These are phyloP conservation scores for Mycena maculata DNA, from an alignment of 768 basidiomycete species.

Conservation along the genomic window DNA sequence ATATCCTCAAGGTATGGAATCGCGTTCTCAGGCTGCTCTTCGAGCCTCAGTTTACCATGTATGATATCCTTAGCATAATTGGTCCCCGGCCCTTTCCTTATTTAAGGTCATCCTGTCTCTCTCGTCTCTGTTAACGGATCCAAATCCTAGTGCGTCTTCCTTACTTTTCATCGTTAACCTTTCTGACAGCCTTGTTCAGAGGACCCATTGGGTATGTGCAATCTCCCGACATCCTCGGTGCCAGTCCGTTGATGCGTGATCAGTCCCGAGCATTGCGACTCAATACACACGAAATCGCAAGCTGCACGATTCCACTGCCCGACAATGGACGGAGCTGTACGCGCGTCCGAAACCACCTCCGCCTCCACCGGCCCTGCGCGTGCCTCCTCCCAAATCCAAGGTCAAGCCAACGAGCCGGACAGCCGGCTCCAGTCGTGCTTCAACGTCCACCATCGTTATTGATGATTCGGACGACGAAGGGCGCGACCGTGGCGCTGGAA, in stretches of 20 bases:
- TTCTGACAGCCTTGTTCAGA: constrained; percentile 51
- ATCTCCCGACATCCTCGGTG: constrained; percentile 2
- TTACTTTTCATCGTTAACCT: neutral
- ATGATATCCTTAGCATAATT: constrained; percentile 65
- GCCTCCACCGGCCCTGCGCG: constrained; percentile 40
- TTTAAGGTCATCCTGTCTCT: constrained; percentile 96
- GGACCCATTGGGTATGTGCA: constrained; percentile 74
- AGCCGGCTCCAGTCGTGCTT: constrained; percentile 31
- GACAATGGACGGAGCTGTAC: constrained; percentile 80
- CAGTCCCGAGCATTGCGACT: constrained; percentile 79
- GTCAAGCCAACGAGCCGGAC: constrained; percentile 38
- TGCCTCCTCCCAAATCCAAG: constrained; percentile 51
- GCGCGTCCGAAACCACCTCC: constrained; percentile 62
- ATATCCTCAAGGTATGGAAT: constrained; percentile 75
- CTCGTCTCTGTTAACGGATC: constrained; percentile 92
- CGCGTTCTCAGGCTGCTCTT: too few species aligned
- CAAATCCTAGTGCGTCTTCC: constrained; percentile 82
- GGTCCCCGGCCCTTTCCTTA: constrained; percentile 93
- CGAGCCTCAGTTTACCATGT: too few species aligned
- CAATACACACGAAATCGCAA: constrained; percentile 74
- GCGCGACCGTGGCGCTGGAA: constrained; percentile 32
- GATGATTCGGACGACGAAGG: constrained; percentile 47
- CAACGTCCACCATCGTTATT: constrained; percentile 40
- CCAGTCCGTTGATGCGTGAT: constrained; percentile 5
- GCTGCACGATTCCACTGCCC: constrained; percentile 81